Evolutionary conservation across 768 basidiomycete genomes (phyloP).

Genomic region (Phaffia tasmanica): DNA sequence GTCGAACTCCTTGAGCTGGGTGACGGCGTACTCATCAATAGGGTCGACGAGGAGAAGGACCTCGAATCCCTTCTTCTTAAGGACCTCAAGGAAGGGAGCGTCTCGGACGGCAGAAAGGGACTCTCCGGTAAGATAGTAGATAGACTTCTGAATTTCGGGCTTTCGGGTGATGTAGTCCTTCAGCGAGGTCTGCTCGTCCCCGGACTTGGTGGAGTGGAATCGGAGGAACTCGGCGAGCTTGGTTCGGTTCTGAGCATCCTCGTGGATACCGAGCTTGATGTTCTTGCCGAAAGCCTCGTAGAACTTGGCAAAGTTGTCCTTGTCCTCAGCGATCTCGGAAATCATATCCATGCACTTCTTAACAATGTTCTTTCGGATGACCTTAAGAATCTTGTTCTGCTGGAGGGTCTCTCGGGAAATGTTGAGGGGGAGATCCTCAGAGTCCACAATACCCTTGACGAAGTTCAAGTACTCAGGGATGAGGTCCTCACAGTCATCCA

Average conservation of each 20-base stretch:
- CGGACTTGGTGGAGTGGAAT: slow-evolving; percentile 90
- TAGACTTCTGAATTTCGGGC: slow-evolving; percentile 96
- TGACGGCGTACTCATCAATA: slow-evolving; percentile 97
- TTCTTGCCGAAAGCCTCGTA: slow-evolving; percentile 98
- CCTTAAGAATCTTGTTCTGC: slow-evolving; percentile 99
- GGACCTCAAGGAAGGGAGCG: slow-evolving; percentile 96
- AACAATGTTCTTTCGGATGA: slow-evolving; percentile 46
- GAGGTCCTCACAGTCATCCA: slow-evolving; percentile 99
- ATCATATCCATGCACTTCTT: slow-evolving; percentile 70
- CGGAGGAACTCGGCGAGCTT: slow-evolving; percentile 99
- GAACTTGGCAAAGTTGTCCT: slow-evolving; percentile 83
- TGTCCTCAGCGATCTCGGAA: slow-evolving; percentile 96
- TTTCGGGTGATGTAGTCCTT: slow-evolving; percentile 99
- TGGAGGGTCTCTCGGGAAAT: slow-evolving; percentile 99
- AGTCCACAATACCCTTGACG: slow-evolving; percentile 72
- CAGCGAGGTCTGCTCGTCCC: slow-evolving; percentile 81
- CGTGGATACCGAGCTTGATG: slow-evolving; percentile 98
- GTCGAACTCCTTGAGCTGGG: slow-evolving; percentile 98
- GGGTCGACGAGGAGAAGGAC: slow-evolving; percentile 95
- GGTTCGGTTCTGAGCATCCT: slow-evolving; percentile 96
- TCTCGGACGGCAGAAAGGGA: slow-evolving; percentile 79
- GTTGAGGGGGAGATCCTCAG: slow-evolving; percentile 98
- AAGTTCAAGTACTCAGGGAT: slow-evolving; percentile 43
- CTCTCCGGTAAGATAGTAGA: slow-evolving; percentile 99
- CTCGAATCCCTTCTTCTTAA: slow-evolving; percentile 99